A percentile compares a stretch with the other conserved stretches of the same genome.
Evolutionary conservation across 2,329 filamentous ascomycete genomes (phyloP).

Genomic region (Bipolaris cookei): DNA sequence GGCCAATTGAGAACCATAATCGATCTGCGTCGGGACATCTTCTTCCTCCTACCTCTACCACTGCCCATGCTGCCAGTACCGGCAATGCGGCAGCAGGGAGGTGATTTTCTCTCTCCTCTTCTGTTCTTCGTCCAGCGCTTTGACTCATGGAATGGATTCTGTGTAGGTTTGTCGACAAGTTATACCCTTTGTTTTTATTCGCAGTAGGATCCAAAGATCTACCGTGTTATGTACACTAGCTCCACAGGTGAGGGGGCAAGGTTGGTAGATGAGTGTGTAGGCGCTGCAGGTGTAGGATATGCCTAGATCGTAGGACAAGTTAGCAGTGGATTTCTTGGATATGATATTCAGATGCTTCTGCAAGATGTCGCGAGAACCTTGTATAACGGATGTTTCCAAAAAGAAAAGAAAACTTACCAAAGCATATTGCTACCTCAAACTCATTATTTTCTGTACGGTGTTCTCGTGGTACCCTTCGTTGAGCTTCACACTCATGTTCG

Average conservation of each 20-base stretch:
- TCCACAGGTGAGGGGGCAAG: slow-evolving; percentile 6
- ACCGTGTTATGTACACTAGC: slow-evolving; percentile 35
- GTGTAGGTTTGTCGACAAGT: slow-evolving; percentile 32
- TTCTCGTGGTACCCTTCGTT: neutral
- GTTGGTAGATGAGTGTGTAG: neutral
- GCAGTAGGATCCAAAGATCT: slow-evolving; percentile 26
- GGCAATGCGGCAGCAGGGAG: slow-evolving; percentile 10
- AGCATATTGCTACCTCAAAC: neutral
- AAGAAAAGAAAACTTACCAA: slow-evolving; percentile 29
- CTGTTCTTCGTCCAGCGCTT: slow-evolving; percentile 15
- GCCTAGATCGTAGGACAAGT: slow-evolving; percentile 23
- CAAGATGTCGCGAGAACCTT: slow-evolving; percentile 2
- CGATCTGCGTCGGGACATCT: slow-evolving; percentile 47
- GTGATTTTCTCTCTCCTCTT: slow-evolving; percentile 21
- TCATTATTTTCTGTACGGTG: neutral
- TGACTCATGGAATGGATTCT: slow-evolving; percentile 23
- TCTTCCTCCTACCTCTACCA: slow-evolving; percentile 41
- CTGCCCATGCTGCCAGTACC: slow-evolving; percentile 19
- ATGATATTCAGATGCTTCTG: slow-evolving; percentile 21
- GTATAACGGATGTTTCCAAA: slow-evolving; percentile 9
- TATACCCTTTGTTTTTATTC: slow-evolving; percentile 45
- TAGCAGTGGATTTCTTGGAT: slow-evolving; percentile 21
- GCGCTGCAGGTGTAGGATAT: slow-evolving; percentile 1
- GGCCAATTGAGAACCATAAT: slow-evolving; percentile 46
- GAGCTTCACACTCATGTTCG: neutral